These are phyloP conservation scores for Penicillium daleae DNA, from an alignment of 495 filamentous ascomycete species.

Conservation along the genomic window DNA sequence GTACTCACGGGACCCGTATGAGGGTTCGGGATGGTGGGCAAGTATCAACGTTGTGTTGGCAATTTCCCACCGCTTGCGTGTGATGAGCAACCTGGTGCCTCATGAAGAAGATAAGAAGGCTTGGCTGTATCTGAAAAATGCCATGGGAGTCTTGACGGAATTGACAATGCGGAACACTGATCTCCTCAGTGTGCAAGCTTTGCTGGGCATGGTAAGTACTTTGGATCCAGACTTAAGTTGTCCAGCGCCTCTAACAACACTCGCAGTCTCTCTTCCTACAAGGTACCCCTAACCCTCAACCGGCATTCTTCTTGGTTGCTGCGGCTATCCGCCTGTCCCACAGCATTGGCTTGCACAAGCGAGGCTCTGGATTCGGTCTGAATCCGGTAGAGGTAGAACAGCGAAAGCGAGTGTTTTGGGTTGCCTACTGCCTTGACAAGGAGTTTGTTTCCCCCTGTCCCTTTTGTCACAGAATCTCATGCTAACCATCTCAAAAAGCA, in stretches of 20 bases:
- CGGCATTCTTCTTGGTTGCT: conserved; percentile 90
- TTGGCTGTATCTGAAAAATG: conserved; percentile 95
- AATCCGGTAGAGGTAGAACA: conserved; percentile 92
- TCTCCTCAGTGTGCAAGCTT: conserved; percentile 91
- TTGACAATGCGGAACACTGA: conserved; percentile 96
- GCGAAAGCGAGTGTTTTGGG: conserved; percentile 96
- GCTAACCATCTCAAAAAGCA: conserved; percentile 38
- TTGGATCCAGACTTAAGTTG: neutral
- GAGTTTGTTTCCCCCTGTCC: conserved; percentile 57
- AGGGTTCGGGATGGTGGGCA: conserved; percentile 97
- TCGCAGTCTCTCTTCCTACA: conserved; percentile 84
- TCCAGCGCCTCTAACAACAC: conserved; percentile 11
- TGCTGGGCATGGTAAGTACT: conserved; percentile 79
- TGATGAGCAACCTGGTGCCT: conserved; percentile 92
- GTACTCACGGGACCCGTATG: conserved; percentile 90
- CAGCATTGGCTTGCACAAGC: conserved; percentile 93
- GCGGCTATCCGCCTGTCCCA: conserved; percentile 91
- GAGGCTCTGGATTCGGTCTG: conserved; percentile 86
- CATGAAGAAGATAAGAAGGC: conserved; percentile 91
- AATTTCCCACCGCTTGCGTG: conserved; percentile 85
- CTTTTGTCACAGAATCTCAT: neutral
- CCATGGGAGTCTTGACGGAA: conserved; percentile 88
- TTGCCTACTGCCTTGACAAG: conserved; percentile 94
- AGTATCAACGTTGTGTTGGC: conserved; percentile 93
- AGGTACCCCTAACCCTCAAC: conserved; percentile 95